These are phyloP conservation scores for Pyrenopolyporus hunteri DNA, from an alignment of 495 filamentous ascomycete species.

Conservation along the genomic window DNA sequence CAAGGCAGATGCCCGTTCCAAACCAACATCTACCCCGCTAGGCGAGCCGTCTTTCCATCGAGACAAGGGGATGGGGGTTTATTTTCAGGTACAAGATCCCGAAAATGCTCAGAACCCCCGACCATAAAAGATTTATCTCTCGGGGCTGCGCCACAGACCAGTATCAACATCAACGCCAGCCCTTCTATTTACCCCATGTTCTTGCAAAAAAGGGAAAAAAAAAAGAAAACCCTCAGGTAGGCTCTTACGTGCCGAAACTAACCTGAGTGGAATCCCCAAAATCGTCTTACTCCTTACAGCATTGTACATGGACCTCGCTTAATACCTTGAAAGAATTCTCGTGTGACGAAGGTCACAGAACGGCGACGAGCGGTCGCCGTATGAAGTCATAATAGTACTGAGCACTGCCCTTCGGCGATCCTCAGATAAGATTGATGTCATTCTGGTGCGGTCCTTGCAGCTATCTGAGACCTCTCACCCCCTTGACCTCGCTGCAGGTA, in stretches of 20 bases:
- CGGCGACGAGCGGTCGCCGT: conserved; percentile 2
- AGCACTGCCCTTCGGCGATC: conserved; percentile 29
- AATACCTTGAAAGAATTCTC: background rate
- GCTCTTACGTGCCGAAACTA: conserved; percentile 5
- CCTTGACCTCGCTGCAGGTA: conserved; percentile 20
- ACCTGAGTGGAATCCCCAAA: conserved; percentile 13
- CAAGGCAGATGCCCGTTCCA: conserved; percentile 17
- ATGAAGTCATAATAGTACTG: conserved; percentile 27
- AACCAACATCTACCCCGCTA: conserved; percentile 11
- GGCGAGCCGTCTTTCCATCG: conserved; percentile 1
- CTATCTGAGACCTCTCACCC: background rate
- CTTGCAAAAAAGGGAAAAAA: too few species aligned
- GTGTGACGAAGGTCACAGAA: conserved; percentile 6
- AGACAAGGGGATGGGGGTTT: background rate
- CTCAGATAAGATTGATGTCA: conserved; percentile 28
- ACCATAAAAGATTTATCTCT: background rate
- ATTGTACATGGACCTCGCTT: conserved; percentile 1
- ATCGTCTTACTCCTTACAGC: background rate
- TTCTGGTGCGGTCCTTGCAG: conserved; percentile 10
- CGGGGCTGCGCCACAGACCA: conserved; percentile 18
- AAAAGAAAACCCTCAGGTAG: too few species aligned
- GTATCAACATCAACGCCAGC: conserved; percentile 8
- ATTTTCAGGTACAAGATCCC: conserved; percentile 16
- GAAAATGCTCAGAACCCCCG: conserved; percentile 7
- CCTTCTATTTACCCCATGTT: too few species aligned